Conservation (phyloP, 371 early-diverging fungal species). For the Batrachochytrium dendrobatidis region DNA sequence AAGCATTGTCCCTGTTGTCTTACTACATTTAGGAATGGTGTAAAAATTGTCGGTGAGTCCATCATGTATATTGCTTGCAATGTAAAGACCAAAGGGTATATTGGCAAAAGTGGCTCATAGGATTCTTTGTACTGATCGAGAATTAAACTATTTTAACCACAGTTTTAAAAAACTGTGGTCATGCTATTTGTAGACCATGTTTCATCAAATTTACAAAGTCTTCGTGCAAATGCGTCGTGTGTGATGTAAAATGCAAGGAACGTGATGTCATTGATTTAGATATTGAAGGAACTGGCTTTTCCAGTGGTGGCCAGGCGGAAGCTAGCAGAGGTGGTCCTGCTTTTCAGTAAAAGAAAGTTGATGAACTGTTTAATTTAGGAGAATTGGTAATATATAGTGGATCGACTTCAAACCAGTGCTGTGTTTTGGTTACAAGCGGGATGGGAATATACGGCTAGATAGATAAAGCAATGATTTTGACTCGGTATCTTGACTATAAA, state of each 20-base stretch:
- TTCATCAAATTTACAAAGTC: slow-evolving; percentile 67
- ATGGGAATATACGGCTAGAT: too few relatives aligned
- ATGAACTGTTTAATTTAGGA: too few relatives aligned
- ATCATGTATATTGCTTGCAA: background rate
- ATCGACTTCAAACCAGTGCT: too few relatives aligned
- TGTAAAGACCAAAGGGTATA: background rate
- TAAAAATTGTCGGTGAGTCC: slow-evolving; percentile 57
- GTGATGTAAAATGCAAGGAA: slow-evolving; percentile 60
- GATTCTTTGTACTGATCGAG: background rate
- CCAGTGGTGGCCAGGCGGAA: slow-evolving; percentile 69
- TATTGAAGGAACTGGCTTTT: slow-evolving; percentile 64
- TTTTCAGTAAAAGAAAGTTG: slow-evolving; percentile 46
- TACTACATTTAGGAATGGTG: slow-evolving; percentile 67
- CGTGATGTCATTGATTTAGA: slow-evolving; percentile 68
- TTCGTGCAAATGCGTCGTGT: slow-evolving; percentile 70
- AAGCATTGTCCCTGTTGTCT: slow-evolving; percentile 72
- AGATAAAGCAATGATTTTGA: too few relatives aligned
- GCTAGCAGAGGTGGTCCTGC: slow-evolving; percentile 68
- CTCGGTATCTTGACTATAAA: too few relatives aligned
- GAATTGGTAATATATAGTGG: too few relatives aligned
- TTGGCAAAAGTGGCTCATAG: background rate
- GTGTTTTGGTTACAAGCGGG: too few relatives aligned
- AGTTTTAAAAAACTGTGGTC: slow-evolving; percentile 79
- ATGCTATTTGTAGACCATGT: slow-evolving; percentile 77
- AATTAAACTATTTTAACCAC: slow-evolving; percentile 4